phyloP scores from a whole-genome alignment of 495 filamentous ascomycete species.

The Hyaloscypha bicolor region DNA sequence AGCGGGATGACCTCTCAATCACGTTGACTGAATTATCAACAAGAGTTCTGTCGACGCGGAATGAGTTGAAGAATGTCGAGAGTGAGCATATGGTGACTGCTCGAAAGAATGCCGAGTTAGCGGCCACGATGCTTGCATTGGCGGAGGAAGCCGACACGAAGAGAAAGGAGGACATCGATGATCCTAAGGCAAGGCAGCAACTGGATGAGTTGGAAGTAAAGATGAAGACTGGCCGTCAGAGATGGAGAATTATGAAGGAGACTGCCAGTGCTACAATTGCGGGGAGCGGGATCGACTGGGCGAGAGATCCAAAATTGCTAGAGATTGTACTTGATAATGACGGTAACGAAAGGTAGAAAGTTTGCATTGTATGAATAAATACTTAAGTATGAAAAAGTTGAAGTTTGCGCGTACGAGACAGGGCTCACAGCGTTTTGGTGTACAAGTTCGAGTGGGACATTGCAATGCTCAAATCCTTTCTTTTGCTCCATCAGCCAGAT shows the following conservation, averaged over 20 bases:
- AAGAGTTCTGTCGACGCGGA: conserved; percentile 47
- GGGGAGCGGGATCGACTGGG: conserved; percentile 86
- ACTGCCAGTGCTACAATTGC: conserved; percentile 73
- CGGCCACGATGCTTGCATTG: conserved; percentile 60
- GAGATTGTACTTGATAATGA: conserved; percentile 77
- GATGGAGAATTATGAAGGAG: conserved; percentile 75
- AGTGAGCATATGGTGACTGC: conserved; percentile 55
- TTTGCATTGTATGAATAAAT: neutral
- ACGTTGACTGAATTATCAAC: conserved; percentile 58
- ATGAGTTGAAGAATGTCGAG: conserved; percentile 55
- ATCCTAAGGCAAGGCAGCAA: conserved; percentile 52
- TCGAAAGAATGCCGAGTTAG: conserved; percentile 62
- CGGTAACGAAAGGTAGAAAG: conserved; percentile 41
- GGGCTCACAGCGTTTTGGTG: too few relatives aligned
- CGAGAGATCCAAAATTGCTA: conserved; percentile 65
- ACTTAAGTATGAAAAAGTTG: neutral
- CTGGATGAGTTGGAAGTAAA: conserved; percentile 59
- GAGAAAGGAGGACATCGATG: conserved; percentile 49
- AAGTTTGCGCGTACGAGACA: neutral
- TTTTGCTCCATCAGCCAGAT: too few relatives aligned
- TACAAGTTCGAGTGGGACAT: too few relatives aligned
- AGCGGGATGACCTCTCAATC: conserved; percentile 66
- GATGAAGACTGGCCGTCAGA: conserved; percentile 56
- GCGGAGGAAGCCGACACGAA: conserved; percentile 57
- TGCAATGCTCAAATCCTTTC: too few relatives aligned